Evolutionary conservation across 495 filamentous ascomycete species (phyloP), one percentile per base, ranked within the genome.

Genomic region (Entonaema liquescens): DNA sequence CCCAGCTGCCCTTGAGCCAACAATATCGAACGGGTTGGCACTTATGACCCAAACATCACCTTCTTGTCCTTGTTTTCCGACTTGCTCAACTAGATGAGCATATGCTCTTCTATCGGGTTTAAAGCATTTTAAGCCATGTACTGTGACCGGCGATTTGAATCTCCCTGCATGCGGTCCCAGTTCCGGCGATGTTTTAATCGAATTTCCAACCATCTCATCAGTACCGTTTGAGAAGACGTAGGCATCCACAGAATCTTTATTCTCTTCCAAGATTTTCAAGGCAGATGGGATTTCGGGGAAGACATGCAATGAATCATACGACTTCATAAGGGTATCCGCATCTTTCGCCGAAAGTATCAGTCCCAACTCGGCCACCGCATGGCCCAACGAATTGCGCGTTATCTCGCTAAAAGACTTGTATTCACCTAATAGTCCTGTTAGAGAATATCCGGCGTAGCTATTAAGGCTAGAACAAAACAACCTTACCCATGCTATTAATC

Each of bases 1-100:
- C 7, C 89, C 85, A 2, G 79, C 78, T 6, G 76, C 74, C 57
- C 79, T 78, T 9, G 86, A 84, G 3, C 88, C 89, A 54, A 88
- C 85, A n/a, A 93, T 80, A 74, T 96, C 93, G 76, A 96, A 96
- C 6, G 93, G 89, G 76, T 95, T 97, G 6, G 87, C 85, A 69
- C 87, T 92, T 19, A 95, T 83, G 7, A 95, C 78, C 90, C 90
- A 94, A 3, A 94, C 84, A 25, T 89, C 83, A 0, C 71, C 74
- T 78, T 82, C 80, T 17, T 83, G 68, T n/a, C 79, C 64, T 55
- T 74, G 59, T 69, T 83, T 84, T 8, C 86, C 88, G 11, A 86
- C 80, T 49, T 85, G 83, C 61, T 80, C 66, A 1, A 84, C 83
- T 4, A 95, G 76, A 71, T 89, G 82, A 29, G 83, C 65, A 72